These are phyloP conservation scores for Apophysomyces ossiformis DNA, from an alignment of 371 early-diverging fungal genomes.

Conservation along the genomic window DNA sequence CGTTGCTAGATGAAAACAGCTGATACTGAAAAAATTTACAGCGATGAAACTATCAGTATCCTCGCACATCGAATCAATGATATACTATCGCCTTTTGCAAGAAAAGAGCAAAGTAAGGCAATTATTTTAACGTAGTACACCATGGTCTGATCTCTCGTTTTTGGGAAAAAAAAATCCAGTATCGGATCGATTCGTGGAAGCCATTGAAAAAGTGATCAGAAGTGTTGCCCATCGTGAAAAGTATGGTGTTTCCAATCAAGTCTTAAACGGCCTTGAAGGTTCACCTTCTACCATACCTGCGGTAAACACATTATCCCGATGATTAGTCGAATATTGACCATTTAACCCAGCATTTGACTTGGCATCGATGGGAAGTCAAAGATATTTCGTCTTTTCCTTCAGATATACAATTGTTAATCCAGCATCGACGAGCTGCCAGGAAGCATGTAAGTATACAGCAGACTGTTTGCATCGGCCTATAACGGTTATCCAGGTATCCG, in stretches of 20 bases:
- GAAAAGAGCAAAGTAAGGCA: constrained; percentile 41
- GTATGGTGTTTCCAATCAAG: constrained; percentile 35
- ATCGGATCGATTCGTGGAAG: constrained; percentile 26
- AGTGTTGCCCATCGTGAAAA: constrained; percentile 26
- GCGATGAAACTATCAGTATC: constrained; percentile 38
- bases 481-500: constrained; percentile 23
- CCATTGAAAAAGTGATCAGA: constrained; percentile 34
- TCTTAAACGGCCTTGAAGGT: constrained; percentile 16
- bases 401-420: constrained; percentile 32
- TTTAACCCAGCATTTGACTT: constrained; percentile 38
- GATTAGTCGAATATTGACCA: not conserved
- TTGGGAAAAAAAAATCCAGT: constrained; percentile 17
- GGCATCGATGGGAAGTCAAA: constrained; percentile 65
- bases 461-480: not conserved
- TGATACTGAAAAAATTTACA: constrained; percentile 8
- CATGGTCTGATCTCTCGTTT: not conserved
- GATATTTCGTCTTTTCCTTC: constrained; percentile 43
- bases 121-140: not conserved
- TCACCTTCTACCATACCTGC: constrained; percentile 23
- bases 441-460: constrained; percentile 22
- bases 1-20: too few relatives aligned
- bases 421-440: constrained; percentile 32
- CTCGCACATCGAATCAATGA: constrained; percentile 40
- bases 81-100: constrained; percentile 38
- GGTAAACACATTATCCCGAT: constrained; percentile 16